Percentiles rank a stretch among this genome's conserved stretches.
These are phyloP conservation scores for Trichomonas gallinae DNA, from an alignment of 208 protist genomes.

Conservation along the genomic window DNA sequence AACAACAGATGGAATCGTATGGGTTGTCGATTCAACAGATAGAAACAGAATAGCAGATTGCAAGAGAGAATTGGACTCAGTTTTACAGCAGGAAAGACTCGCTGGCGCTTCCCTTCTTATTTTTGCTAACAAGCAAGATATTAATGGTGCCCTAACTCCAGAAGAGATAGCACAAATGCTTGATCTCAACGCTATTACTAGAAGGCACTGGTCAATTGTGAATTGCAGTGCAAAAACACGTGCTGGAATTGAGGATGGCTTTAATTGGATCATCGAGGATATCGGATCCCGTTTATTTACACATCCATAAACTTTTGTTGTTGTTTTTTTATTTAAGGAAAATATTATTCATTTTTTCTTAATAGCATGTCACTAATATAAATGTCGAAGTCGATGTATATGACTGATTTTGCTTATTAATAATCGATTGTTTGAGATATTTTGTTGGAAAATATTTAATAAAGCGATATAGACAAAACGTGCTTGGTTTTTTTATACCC, in stretches of 20 bases:
- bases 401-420: not conserved
- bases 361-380: not conserved
- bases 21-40: slow-evolving; percentile 73
- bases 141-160: slow-evolving; percentile 55
- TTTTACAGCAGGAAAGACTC: slow-evolving; percentile 72
- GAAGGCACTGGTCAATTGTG: slow-evolving; percentile 74
- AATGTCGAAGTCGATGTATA: not conserved
- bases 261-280: slow-evolving; percentile 92
- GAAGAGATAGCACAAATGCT: slow-evolving; percentile 39
- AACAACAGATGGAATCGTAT: slow-evolving; percentile 64
- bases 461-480: too few species aligned
- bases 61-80: slow-evolving; percentile 68
- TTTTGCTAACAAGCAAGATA: slow-evolving; percentile 99
- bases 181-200: slow-evolving; percentile 39
- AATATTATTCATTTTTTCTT: not conserved
- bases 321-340: not conserved
- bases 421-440: not conserved
- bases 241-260: slow-evolving; percentile 76
- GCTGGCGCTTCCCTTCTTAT: slow-evolving; percentile 91
- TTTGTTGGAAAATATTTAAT: too few species aligned
- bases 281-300: slow-evolving; percentile 69
- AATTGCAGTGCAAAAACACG: slow-evolving; percentile 79
- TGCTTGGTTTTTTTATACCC: too few species aligned
- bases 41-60: slow-evolving; percentile 61
- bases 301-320: slow-evolving; percentile 44